A percentile compares a stretch with the other conserved stretches of the same genome.
phyloP scores from a whole-genome alignment of 148 eudicot genomes.

The Polygonum aviculare region DNA sequence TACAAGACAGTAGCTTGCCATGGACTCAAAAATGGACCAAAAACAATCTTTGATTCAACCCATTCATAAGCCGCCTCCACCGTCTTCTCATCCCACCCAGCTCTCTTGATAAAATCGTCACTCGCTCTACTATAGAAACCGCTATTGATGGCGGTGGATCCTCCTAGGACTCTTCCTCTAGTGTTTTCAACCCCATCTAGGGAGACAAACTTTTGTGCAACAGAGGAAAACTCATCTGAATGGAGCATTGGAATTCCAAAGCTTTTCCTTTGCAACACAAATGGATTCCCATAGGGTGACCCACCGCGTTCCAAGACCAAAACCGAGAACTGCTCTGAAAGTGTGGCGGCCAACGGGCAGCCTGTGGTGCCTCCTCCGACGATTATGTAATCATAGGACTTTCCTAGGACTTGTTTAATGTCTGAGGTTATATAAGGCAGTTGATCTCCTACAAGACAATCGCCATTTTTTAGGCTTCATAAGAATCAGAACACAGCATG shows the following conservation, averaged over 20 bases:
- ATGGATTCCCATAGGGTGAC: constrained; percentile 30
- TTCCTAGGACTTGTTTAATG: constrained; percentile 21
- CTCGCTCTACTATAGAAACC: constrained; percentile 42
- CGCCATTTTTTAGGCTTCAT: background rate
- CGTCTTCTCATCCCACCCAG: constrained; percentile 26
- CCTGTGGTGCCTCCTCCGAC: constrained; percentile 40
- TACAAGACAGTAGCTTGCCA: constrained; percentile 32
- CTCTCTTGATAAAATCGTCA: constrained; percentile 20
- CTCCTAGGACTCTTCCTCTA: constrained; percentile 40
- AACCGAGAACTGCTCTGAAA: constrained; percentile 31
- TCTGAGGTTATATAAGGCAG: constrained; percentile 31
- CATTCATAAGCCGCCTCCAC: constrained; percentile 34
- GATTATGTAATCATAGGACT: constrained; percentile 37
- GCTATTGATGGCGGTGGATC: constrained; percentile 34
- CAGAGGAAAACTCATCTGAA: constrained; percentile 27
- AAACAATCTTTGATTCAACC: constrained; percentile 33
- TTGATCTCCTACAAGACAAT: constrained; percentile 3
- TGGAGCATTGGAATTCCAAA: constrained; percentile 25
- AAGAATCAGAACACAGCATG: background rate
- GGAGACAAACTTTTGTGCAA: constrained; percentile 34
- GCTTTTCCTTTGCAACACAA: constrained; percentile 17
- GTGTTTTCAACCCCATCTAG: constrained; percentile 29
- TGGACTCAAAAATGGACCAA: constrained; percentile 25
- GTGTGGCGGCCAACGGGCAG: constrained; percentile 38
- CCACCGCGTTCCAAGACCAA: constrained; percentile 37